A percentile compares a stretch with the other conserved stretches of the same genome.
phyloP scores from a whole-genome alignment of 169 alveolate species.

The Eimeria brunetti region DNA sequence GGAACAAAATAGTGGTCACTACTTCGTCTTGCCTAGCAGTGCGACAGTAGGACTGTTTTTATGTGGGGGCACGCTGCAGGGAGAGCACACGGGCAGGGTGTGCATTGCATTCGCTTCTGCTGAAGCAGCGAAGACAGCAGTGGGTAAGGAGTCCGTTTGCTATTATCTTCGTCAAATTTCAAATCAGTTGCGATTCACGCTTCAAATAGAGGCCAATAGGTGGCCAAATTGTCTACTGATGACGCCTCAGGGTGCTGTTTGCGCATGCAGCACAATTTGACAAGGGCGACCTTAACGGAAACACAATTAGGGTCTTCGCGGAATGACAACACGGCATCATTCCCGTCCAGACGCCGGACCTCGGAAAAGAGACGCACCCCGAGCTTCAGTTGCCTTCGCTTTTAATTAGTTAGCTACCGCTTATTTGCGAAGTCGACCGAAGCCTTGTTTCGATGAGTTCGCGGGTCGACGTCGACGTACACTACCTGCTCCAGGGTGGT shows the following conservation, averaged over 20 bases:
- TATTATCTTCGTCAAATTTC: constrained; percentile 21
- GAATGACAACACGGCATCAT: constrained; percentile 33
- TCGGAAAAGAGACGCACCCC: not conserved
- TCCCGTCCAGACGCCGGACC: constrained; percentile 2
- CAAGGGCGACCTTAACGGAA: constrained; percentile 79
- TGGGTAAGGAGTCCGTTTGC: constrained; percentile 56
- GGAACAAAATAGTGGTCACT: not conserved
- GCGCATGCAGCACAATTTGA: constrained; percentile 77
- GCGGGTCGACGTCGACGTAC: not conserved
- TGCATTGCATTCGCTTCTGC: constrained; percentile 75
- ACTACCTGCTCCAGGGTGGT: constrained; percentile 21
- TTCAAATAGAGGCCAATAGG: constrained; percentile 26
- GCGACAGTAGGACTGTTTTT: not conserved
- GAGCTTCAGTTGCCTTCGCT: not conserved
- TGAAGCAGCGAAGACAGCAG: constrained; percentile 76
- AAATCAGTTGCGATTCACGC: constrained; percentile 38
- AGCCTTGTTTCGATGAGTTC: constrained; percentile 25
- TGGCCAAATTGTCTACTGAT: constrained; percentile 39
- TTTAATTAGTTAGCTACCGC: not conserved
- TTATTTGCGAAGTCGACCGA: constrained; percentile 15
- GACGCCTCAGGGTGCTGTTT: constrained; percentile 35
- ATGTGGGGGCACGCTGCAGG: constrained; percentile 30
- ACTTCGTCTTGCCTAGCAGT: not conserved
- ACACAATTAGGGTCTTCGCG: constrained; percentile 80
- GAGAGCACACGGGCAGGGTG: constrained; percentile 81